Conservation (phyloP, 768 basidiomycete genomes). For the Lactarius indigo region DNA sequence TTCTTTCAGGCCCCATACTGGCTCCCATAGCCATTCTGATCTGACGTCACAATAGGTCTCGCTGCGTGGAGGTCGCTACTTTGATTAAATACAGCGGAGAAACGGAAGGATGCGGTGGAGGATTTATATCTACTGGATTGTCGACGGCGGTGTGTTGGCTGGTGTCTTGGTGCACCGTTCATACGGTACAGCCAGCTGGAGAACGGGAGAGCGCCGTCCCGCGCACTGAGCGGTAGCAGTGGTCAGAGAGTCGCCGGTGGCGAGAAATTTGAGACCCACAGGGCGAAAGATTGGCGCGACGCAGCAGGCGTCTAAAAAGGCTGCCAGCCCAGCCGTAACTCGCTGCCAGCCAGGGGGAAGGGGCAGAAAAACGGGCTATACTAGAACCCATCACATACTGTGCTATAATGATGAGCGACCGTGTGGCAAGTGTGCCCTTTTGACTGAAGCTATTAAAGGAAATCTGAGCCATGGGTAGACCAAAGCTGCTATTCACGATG, state of each 20-base stretch:
- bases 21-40: neutral
- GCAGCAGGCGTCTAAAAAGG: conserved; percentile 40
- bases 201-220: conserved; percentile 60
- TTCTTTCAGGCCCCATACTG: neutral
- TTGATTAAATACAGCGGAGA: conserved; percentile 8
- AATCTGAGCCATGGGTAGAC: conserved; percentile 46
- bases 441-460: conserved; percentile 45
- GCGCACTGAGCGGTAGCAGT: conserved; percentile 28
- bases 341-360: neutral
- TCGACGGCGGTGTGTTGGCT: conserved; percentile 36
- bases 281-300: conserved; percentile 56
- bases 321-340: neutral
- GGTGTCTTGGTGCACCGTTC: conserved; percentile 52
- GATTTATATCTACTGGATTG: neutral
- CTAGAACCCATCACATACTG: conserved; percentile 54
- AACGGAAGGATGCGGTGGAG: neutral
- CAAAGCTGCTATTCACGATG: conserved; percentile 35
- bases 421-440: conserved; percentile 47
- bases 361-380: conserved; percentile 35
- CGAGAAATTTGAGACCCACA: conserved; percentile 28
- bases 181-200: conserved; percentile 55
- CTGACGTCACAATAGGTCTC: conserved; percentile 1
- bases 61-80: conserved; percentile 7
- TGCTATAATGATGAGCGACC: conserved; percentile 52
- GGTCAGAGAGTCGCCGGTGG: neutral